These are phyloP conservation scores for Brettanomyces naardenensis DNA, from an alignment of 805 yeast species.

Conservation along the genomic window DNA sequence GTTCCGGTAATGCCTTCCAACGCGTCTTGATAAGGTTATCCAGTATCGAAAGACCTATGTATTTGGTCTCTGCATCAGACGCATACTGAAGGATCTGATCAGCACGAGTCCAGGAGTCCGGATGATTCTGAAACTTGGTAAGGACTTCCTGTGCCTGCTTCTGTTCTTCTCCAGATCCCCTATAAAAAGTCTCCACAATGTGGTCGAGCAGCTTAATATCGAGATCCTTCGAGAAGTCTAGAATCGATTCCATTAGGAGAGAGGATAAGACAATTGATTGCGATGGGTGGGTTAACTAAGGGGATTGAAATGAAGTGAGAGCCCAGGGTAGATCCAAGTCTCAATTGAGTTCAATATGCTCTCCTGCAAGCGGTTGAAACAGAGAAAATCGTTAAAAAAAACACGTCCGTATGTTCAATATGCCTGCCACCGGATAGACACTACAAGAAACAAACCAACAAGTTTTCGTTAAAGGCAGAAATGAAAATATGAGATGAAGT, in stretches of 20 bases:
- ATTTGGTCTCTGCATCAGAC: constrained; percentile 78
- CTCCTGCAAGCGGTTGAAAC: too few relatives aligned
- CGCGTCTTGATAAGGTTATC: constrained; percentile 85
- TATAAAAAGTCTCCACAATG: constrained; percentile 78
- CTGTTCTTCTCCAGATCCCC: constrained; percentile 69
- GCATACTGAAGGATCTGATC: constrained; percentile 81
- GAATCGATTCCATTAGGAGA: constrained; percentile 66
- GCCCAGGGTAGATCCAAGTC: too few relatives aligned
- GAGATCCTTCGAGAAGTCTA: constrained; percentile 79
- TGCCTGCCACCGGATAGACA: too few relatives aligned
- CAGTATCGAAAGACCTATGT: constrained; percentile 81
- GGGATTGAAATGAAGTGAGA: too few relatives aligned
- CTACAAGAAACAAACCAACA: too few relatives aligned
- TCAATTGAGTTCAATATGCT: too few relatives aligned
- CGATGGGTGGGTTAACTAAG: too few relatives aligned
- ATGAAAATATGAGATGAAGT: too few relatives aligned
- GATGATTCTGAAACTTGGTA: constrained; percentile 83
- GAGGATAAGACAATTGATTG: too few relatives aligned
- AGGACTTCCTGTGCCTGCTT: constrained; percentile 63
- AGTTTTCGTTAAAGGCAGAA: too few relatives aligned
- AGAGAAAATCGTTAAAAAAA: too few relatives aligned
- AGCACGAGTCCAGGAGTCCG: constrained; percentile 92
- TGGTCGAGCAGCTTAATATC: constrained; percentile 75
- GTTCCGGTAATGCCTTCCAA: constrained; percentile 89
- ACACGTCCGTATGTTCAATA: too few relatives aligned